These are phyloP conservation scores for Wickerhamiella dianesei DNA, from an alignment of 805 yeast species.

Conservation along the genomic window DNA sequence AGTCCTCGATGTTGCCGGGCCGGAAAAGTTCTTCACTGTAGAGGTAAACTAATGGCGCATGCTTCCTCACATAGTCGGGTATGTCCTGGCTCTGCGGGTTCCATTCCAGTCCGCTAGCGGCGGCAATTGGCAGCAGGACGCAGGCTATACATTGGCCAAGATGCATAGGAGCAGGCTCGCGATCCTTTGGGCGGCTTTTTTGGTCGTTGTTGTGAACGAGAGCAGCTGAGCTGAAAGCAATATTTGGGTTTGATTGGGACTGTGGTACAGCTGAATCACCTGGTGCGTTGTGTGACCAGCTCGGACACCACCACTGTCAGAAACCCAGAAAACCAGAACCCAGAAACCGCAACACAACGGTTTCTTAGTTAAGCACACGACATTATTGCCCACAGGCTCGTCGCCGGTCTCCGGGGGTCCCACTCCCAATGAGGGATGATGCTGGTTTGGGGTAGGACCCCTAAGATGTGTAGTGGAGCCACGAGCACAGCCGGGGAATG, in stretches of 20 bases:
- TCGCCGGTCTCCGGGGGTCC: not conserved
- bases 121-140: not conserved
- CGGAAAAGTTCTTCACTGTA: constrained; percentile 80
- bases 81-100: constrained; percentile 6
- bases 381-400: not conserved
- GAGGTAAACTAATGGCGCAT: constrained; percentile 61
- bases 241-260: not conserved
- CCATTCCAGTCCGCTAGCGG: not conserved
- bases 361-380: not conserved
- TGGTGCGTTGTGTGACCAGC: no score
- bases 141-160: not conserved
- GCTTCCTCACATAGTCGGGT: constrained; percentile 22
- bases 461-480: no score
- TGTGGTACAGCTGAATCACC: not conserved
- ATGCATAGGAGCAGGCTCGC: not conserved
- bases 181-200: not conserved
- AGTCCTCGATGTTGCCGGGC: constrained; percentile 69
- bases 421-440: not conserved
- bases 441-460: not conserved
- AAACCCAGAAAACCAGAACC: no score
- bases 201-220: not conserved
- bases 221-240: not conserved
- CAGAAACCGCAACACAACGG: not conserved
- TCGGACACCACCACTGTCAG: no score
- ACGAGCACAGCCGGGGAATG: no score